Evolutionary conservation across 441 rosid genomes (phyloP).

Genomic region (Pelargonium citronellum): DNA sequence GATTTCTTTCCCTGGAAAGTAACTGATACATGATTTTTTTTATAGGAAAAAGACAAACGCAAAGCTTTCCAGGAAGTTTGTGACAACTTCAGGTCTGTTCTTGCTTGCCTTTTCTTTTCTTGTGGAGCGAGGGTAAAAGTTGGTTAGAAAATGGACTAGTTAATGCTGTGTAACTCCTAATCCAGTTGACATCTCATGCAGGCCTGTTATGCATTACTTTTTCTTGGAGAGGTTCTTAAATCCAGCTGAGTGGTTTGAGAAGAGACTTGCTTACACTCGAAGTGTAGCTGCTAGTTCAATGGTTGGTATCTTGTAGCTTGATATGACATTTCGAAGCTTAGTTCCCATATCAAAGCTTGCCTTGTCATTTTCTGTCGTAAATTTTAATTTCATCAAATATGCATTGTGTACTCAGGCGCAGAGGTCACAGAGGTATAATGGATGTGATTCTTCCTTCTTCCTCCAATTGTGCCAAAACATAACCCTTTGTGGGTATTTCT

Average conservation of each 20-base stretch:
- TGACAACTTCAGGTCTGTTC: conserved; percentile 73
- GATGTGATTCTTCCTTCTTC: not conserved
- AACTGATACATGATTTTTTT: conserved; percentile 8
- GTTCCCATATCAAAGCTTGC: not conserved
- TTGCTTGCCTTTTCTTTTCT: conserved; percentile 19
- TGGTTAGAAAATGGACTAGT: conserved; percentile 11
- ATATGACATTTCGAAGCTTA: conserved; percentile 8
- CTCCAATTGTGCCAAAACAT: not conserved
- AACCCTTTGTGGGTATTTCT: no score
- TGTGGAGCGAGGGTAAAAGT: not conserved
- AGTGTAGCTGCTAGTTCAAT: conserved; percentile 96
- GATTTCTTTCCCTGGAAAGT: not conserved
- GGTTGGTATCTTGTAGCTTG: conserved; percentile 41
- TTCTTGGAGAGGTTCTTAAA: conserved; percentile 83
- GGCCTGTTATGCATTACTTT: conserved; percentile 97
- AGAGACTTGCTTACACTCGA: conserved; percentile 92
- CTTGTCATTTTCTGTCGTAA: not conserved
- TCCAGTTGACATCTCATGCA: conserved; percentile 34
- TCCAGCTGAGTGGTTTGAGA: conserved; percentile 99
- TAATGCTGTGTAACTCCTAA: conserved; percentile 20
- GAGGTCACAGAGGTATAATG: conserved; percentile 1
- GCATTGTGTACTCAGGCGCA: conserved; percentile 4
- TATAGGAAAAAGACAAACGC: conserved; percentile 78
- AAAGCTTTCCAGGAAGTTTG: conserved; percentile 79
- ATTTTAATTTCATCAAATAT: not conserved